Evolutionary conservation across 78 protist species (phyloP).

Genomic region (Acrasis kona): DNA sequence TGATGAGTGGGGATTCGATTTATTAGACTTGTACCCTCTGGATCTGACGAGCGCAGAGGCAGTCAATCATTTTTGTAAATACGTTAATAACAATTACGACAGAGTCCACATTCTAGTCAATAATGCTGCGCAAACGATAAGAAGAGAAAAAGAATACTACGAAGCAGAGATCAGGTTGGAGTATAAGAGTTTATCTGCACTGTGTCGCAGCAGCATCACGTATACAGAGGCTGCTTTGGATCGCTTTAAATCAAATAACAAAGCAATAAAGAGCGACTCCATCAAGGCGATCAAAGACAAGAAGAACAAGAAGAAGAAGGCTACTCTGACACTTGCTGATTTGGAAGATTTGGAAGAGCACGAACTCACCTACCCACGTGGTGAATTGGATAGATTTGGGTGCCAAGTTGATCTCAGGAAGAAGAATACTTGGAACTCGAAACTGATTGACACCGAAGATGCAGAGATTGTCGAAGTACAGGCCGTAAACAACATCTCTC

Average conservation of each 20-base stretch:
- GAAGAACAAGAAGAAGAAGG: neutral
- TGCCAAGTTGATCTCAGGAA: neutral
- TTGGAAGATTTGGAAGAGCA: too few relatives aligned
- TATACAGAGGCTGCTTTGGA: too few relatives aligned
- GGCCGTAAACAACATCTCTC: conserved; percentile 24
- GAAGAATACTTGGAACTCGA: conserved; percentile 15
- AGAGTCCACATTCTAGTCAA: conserved; percentile 29
- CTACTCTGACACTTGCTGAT: too few relatives aligned
- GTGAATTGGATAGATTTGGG: neutral
- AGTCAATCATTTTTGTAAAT: conserved; percentile 18
- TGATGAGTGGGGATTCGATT: conserved; percentile 11
- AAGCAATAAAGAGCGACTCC: too few relatives aligned
- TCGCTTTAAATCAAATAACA: too few relatives aligned
- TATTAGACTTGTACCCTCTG: conserved; percentile 26
- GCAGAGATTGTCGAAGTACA: conserved; percentile 25
- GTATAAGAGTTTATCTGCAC: neutral
- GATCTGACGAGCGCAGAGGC: conserved; percentile 36
- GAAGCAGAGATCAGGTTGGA: conserved; percentile 21
- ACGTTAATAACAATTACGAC: neutral
- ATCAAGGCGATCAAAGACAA: neutral
- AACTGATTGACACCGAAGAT: conserved; percentile 25
- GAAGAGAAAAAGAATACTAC: conserved; percentile 37
- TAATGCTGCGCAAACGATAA: conserved; percentile 68
- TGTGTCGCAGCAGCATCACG: too few relatives aligned
- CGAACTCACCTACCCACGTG: too few relatives aligned